Evolutionary conservation across 768 basidiomycete genomes (phyloP), one percentile per base, ranked within the genome.

Genomic region (Tricholoma matsutake): DNA sequence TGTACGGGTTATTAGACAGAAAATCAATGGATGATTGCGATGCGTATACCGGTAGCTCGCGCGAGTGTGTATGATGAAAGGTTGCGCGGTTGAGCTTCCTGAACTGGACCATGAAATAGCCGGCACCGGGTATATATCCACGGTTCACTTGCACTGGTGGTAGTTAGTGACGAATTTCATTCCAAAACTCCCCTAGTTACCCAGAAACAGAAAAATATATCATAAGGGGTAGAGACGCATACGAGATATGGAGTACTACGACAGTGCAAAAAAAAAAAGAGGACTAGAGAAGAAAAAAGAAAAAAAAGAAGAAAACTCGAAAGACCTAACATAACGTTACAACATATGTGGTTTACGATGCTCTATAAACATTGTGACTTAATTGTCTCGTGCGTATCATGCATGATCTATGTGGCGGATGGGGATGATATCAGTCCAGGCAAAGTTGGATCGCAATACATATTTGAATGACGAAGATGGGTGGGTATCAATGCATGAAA

Each of bases 281-380:
- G n/a, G n/a, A n/a, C n/a, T n/a, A n/a, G n/a, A 59, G 25, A 57
- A 67, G 66, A 65, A 53, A 61, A 63, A n/a, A n/a, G n/a, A n/a
- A 45, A 45, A 22, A 47, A 58, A 64, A 59, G 25, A 57, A 67
- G 66, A 65, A 53, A 61, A 63, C 67, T 71, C 69, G 68, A 64
- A 64, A 63, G 71, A 65, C 70, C 67, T 68, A 68, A 71, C 62
- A 59, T 69, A 69, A 65, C 66, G 67, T 62, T 62, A 69, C 65
- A 71, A 69, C 63, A 62, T 61, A 75, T 57, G 31, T 28, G 75
- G 73, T 81, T 76, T 85, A 83, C 83, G 84, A 85, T 86, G 86
- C 85, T 87, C 85, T 86, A 84, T 53, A 67, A 66, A 72, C 61
- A 67, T 47, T 53, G 61, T 63, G 61, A 58, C 20, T 52, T 35